Evolutionary conservation across 768 basidiomycete species (phyloP).

Genomic region (Boletus rubropictus): DNA sequence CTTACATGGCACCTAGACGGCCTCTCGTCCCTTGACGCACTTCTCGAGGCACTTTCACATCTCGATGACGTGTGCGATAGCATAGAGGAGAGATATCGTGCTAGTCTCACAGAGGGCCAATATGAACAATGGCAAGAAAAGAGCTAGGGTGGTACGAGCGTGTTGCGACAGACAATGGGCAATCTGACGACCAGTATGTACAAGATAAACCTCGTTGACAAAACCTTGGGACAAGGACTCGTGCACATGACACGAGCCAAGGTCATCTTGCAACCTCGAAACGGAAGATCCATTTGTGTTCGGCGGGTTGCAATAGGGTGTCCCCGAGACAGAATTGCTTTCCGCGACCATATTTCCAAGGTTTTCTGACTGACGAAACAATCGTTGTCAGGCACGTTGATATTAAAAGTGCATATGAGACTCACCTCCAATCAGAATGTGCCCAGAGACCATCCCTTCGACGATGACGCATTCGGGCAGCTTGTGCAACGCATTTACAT

Average conservation of each 20-base stretch:
- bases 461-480: conserved; percentile 17
- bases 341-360: conserved; percentile 27
- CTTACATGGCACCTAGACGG: conserved; percentile 50
- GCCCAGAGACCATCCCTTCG: conserved; percentile 9
- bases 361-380: conserved; percentile 18
- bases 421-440: conserved; percentile 20
- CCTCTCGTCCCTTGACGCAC: conserved; percentile 77
- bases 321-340: conserved; percentile 23
- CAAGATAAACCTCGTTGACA: not conserved
- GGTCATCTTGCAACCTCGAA: conserved; percentile 10
- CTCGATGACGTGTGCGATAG: conserved; percentile 72
- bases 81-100: conserved; percentile 62
- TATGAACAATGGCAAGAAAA: conserved; percentile 69
- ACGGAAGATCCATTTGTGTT: conserved; percentile 27
- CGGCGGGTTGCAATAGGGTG: conserved; percentile 13
- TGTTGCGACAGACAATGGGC: conserved; percentile 1
- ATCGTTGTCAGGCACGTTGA: not conserved
- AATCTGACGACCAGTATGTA: conserved; percentile 1
- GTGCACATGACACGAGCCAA: not conserved
- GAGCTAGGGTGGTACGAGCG: conserved; percentile 34
- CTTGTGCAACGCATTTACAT: conserved; percentile 8
- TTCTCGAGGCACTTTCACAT: conserved; percentile 69
- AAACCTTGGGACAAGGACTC: not conserved
- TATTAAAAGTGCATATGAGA: not conserved
- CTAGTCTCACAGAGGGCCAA: conserved; percentile 47